These are phyloP conservation scores for Tuber indicum DNA, from an alignment of 495 filamentous ascomycete genomes.

Conservation along the genomic window DNA sequence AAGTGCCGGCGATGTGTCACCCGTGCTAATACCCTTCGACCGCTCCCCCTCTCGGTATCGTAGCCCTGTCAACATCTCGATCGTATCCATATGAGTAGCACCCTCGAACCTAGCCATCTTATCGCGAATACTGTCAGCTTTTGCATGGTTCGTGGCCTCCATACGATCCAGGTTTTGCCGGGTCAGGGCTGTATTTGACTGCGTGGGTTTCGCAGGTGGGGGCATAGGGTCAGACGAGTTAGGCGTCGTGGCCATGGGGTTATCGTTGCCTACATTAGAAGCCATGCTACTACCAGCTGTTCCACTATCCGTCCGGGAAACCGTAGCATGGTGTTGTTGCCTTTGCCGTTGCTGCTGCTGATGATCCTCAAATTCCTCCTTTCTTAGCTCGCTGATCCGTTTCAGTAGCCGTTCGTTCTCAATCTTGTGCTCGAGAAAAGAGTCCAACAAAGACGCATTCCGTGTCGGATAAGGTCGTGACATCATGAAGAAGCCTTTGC, in stretches of 20 bases:
- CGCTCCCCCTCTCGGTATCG: slow-evolving; percentile 84
- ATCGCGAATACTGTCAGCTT: slow-evolving; percentile 66
- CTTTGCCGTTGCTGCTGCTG: slow-evolving; percentile 48
- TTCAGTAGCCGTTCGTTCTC: slow-evolving; percentile 85
- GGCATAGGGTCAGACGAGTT: slow-evolving; percentile 52
- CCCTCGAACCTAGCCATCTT: slow-evolving; percentile 72
- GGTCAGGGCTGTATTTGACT: slow-evolving; percentile 60
- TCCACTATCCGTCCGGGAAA: slow-evolving; percentile 31
- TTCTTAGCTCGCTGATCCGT: slow-evolving; percentile 74
- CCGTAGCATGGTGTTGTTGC: slow-evolving; percentile 33
- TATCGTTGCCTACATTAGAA: slow-evolving; percentile 37
- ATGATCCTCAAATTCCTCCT: slow-evolving; percentile 77
- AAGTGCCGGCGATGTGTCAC: slow-evolving; percentile 66
- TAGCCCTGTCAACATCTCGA: slow-evolving; percentile 90
- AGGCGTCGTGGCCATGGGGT: slow-evolving; percentile 35
- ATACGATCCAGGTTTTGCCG: slow-evolving; percentile 73
- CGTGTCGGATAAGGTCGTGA: slow-evolving; percentile 84
- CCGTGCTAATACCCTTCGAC: slow-evolving; percentile 81
- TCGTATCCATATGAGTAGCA: slow-evolving; percentile 70
- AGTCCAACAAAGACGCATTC: slow-evolving; percentile 77
- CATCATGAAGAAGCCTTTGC: slow-evolving; percentile 90
- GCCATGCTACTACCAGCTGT: slow-evolving; percentile 35
- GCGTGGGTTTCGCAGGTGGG: slow-evolving; percentile 58
- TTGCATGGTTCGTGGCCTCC: slow-evolving; percentile 57
- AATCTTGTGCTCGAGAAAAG: slow-evolving; percentile 94